Evolutionary conservation across 805 yeast genomes (phyloP).

Genomic region (Saccharomyces jurei): DNA sequence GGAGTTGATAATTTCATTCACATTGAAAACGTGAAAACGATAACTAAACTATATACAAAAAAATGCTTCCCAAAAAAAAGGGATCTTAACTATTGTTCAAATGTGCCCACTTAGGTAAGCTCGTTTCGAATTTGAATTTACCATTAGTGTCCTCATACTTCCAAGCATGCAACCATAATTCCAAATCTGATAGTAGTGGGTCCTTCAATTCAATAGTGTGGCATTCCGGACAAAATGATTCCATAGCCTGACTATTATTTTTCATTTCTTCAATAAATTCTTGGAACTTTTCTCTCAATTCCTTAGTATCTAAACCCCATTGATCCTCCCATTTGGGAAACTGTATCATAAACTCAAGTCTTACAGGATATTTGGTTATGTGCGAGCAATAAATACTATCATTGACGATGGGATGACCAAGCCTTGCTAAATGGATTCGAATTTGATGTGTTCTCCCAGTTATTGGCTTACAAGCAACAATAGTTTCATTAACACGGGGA

Average conservation of each 20-base stretch:
- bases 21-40: neutral
- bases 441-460: slow-evolving; percentile 96
- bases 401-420: slow-evolving; percentile 82
- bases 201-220: slow-evolving; percentile 17
- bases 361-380: slow-evolving; percentile 16
- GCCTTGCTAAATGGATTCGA: slow-evolving; percentile 77
- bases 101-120: slow-evolving; percentile 42
- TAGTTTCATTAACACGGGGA: slow-evolving; percentile 36
- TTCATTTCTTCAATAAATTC: slow-evolving; percentile 20
- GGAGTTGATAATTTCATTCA: neutral
- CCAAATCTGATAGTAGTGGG: slow-evolving; percentile 23
- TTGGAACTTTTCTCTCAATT: slow-evolving; percentile 10
- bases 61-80: neutral
- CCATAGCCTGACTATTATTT: slow-evolving; percentile 3
- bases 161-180: slow-evolving; percentile 30
- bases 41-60: neutral
- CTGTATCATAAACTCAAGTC: slow-evolving; percentile 18
- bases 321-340: slow-evolving; percentile 14
- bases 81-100: neutral
- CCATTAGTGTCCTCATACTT: slow-evolving; percentile 28
- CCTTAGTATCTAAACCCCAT: slow-evolving; percentile 1
- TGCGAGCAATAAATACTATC: slow-evolving; percentile 58
- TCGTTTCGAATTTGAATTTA: slow-evolving; percentile 35
- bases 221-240: slow-evolving; percentile 21
- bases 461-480: slow-evolving; percentile 77